Evolutionary conservation across 73 alveolate genomes (phyloP).

Genomic region (Durusdinium trenchii): DNA sequence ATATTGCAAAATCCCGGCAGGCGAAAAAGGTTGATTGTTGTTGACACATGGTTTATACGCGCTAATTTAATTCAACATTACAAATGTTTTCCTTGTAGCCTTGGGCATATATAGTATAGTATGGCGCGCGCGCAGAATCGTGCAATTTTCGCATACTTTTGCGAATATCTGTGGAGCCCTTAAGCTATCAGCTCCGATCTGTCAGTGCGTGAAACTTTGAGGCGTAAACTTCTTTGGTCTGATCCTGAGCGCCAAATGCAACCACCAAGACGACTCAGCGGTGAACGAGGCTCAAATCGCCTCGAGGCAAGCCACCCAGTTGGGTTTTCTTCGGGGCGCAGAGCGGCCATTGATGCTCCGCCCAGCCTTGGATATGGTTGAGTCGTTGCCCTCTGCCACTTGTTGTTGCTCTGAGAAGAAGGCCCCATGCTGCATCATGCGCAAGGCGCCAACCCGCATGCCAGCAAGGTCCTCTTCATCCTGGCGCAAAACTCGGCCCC

Average conservation of each 20-base stretch:
- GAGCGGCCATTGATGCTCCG: conserved; percentile 29
- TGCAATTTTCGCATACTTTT: no score
- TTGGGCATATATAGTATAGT: no score
- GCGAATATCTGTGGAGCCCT: no score
- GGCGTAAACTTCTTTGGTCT: neutral
- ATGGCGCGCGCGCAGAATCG: no score
- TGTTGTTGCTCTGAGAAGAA: neutral
- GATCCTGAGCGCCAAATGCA: conserved; percentile 24
- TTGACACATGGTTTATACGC: no score
- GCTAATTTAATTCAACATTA: no score
- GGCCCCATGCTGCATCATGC: conserved; percentile 74
- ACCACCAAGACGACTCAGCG: no score
- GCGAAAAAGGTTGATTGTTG: no score
- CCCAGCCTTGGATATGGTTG: conserved; percentile 20
- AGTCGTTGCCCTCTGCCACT: neutral
- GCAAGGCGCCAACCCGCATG: conserved; percentile 63
- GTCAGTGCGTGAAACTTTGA: neutral
- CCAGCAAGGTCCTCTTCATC: conserved; percentile 59
- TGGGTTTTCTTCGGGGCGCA: neutral
- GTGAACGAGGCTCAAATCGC: no score
- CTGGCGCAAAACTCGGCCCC: neutral
- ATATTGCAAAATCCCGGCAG: no score
- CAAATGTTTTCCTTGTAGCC: no score
- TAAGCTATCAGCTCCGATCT: no score
- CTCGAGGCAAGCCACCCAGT: conserved; percentile 34